These are phyloP conservation scores for Aureobasidium namibiae DNA, from an alignment of 2,329 filamentous ascomycete species.

Conservation along the genomic window DNA sequence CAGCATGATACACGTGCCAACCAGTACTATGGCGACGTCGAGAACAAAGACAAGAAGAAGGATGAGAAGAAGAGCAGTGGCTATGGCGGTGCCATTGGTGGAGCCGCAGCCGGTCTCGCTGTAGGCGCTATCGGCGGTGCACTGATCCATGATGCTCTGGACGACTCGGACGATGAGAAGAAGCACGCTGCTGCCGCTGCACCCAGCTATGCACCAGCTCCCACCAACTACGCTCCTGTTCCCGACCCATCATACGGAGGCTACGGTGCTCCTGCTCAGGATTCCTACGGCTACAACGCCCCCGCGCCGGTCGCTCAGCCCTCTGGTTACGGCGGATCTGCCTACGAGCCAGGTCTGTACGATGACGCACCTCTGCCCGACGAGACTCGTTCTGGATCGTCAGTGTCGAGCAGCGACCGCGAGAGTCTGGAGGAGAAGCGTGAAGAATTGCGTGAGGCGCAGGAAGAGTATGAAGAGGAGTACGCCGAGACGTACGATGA, in stretches of 20 bases:
- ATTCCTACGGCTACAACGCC: conserved; percentile 15
- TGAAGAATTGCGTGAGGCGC: conserved; percentile 36
- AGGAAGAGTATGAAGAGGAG: conserved; percentile 44
- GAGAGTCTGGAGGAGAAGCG: conserved; percentile 40
- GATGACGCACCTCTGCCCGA: conserved; percentile 12
- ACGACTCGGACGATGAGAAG: conserved; percentile 28
- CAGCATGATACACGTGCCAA: conserved; percentile 18
- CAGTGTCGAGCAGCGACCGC: conserved; percentile 37
- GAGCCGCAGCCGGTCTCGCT: conserved; percentile 50
- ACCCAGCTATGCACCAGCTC: not conserved
- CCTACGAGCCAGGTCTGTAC: conserved; percentile 13
- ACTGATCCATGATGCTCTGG: conserved; percentile 46
- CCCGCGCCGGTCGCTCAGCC: conserved; percentile 16
- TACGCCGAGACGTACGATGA: conserved; percentile 37
- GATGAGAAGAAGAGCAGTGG: conserved; percentile 39
- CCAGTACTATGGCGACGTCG: conserved; percentile 16
- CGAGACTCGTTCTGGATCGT: conserved; percentile 7
- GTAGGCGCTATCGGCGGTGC: conserved; percentile 51
- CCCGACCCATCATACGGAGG: not conserved
- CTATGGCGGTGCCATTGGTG: conserved; percentile 37
- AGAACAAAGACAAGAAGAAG: conserved; percentile 25
- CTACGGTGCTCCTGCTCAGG: not conserved
- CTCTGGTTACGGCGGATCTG: conserved; percentile 4
- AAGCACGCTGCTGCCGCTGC: conserved; percentile 10
- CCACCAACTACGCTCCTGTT: conserved; percentile 4